These are phyloP conservation scores for Phytophthora aleatoria DNA, from an alignment of 352 stramenopile genomes.

Conservation along the genomic window DNA sequence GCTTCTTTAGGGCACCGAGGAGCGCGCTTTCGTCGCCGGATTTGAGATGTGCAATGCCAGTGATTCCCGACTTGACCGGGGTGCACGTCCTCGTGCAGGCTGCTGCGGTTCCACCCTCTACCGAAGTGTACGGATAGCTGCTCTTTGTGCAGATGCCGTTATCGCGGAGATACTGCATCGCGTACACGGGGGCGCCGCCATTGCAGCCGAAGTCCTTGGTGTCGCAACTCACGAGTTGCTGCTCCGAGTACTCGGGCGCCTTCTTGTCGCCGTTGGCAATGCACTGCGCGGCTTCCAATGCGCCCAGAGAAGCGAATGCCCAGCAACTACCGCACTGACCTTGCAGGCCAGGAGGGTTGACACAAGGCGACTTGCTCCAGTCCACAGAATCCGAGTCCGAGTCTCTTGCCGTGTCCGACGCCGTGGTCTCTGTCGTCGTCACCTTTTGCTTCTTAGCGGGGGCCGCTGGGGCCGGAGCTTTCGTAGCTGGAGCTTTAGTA, in stretches of 20 bases:
- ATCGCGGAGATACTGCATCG: conserved; percentile 90
- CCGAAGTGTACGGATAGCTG: conserved; percentile 82
- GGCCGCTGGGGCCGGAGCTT: conserved; percentile 20
- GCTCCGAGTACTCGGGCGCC: conserved; percentile 87
- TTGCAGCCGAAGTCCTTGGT: conserved; percentile 89
- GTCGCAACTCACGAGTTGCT: conserved; percentile 93
- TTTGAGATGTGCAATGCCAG: conserved; percentile 63
- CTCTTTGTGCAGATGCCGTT: conserved; percentile 83
- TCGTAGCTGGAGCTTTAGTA: conserved; percentile 1
- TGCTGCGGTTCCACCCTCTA: conserved; percentile 30
- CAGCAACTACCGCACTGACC: conserved; percentile 97
- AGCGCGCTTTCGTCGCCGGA: conserved; percentile 74
- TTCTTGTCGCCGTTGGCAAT: conserved; percentile 68
- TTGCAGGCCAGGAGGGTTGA: conserved; percentile 92
- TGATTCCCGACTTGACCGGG: conserved; percentile 40
- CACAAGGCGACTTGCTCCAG: conserved; percentile 50
- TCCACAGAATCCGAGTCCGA: conserved; percentile 38
- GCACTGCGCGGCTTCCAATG: conserved; percentile 90
- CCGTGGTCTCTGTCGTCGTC: neutral
- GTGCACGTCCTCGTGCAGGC: conserved; percentile 44
- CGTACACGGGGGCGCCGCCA: conserved; percentile 91
- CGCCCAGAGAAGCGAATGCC: conserved; percentile 94
- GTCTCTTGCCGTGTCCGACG: conserved; percentile 11
- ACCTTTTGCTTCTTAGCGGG: conserved; percentile 21
- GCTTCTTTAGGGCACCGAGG: conserved; percentile 85